Evolutionary conservation across 108 stramenopile genomes (phyloP).

Genomic region (Cylindrotheca closterium): DNA sequence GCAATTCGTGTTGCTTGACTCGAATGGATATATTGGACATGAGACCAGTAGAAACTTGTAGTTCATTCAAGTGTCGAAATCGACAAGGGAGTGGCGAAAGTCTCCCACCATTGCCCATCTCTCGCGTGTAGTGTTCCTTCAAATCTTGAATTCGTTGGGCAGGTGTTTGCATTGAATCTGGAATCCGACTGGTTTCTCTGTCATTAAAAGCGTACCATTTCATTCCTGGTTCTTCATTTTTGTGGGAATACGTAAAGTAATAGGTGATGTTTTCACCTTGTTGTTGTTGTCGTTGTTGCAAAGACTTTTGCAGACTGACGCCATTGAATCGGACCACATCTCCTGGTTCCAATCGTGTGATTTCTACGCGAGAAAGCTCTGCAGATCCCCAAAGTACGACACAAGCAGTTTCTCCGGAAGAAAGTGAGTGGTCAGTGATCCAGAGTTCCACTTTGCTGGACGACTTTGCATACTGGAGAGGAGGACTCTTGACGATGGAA

Average conservation of each 20-base stretch:
- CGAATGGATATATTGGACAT: slow-evolving; percentile 15
- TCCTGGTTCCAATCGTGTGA: slow-evolving; percentile 10
- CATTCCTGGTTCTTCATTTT: slow-evolving; percentile 21
- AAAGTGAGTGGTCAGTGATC: slow-evolving; percentile 3
- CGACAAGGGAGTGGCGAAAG: slow-evolving; percentile 15
- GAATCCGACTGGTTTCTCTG: neutral
- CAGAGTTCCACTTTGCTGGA: neutral
- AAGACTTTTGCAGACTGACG: slow-evolving; percentile 8
- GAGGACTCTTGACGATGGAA: neutral
- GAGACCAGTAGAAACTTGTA: slow-evolving; percentile 11
- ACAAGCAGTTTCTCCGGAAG: neutral
- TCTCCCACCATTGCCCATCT: neutral
- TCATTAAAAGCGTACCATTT: slow-evolving; percentile 14
- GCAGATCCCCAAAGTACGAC: slow-evolving; percentile 13
- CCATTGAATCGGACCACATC: slow-evolving; percentile 28
- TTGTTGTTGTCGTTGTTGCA: slow-evolving; percentile 9
- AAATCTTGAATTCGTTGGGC: slow-evolving; percentile 12
- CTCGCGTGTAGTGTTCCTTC: neutral
- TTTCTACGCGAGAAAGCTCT: slow-evolving; percentile 9
- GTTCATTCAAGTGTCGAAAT: slow-evolving; percentile 9
- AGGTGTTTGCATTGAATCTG: slow-evolving; percentile 11
- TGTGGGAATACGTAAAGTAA: slow-evolving; percentile 1
- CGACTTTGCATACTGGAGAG: neutral
- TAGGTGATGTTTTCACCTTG: neutral
- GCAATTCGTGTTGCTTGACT: slow-evolving; percentile 4